phyloP scores from a whole-genome alignment of 1,139 yeast species.

The Candida tropicalis region DNA sequence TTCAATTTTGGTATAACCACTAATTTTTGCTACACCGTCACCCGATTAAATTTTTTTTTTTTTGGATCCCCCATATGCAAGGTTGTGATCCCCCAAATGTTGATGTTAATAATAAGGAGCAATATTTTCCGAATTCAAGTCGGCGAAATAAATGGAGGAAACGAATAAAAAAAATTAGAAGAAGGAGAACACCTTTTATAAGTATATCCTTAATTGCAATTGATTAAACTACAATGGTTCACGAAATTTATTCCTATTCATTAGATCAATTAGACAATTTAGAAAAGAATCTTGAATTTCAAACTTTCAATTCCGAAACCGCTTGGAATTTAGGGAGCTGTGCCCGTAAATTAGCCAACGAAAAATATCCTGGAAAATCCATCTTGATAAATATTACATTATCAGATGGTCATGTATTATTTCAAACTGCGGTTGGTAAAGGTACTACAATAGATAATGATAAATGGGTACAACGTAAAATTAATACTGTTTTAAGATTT shows the following conservation, averaged over 20 bases:
- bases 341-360: conserved; percentile 31
- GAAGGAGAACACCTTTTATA: neutral
- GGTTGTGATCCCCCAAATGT: too few relatives aligned
- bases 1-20: too few relatives aligned
- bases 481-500: conserved; percentile 52
- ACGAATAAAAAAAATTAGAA: neutral
- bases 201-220: too few relatives aligned
- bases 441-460: conserved; percentile 56
- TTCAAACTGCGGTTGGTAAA: conserved; percentile 50
- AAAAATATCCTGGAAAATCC: conserved; percentile 27
- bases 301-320: conserved; percentile 27
- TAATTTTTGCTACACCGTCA: too few relatives aligned
- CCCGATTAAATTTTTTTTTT: too few relatives aligned
- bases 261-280: conserved; percentile 19
- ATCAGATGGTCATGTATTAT: conserved; percentile 52
- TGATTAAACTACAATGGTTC: conserved; percentile 11
- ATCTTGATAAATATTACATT: conserved; percentile 56
- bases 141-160: too few relatives aligned
- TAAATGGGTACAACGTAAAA: conserved; percentile 59
- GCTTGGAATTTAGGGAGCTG: conserved; percentile 43
- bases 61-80: too few relatives aligned
- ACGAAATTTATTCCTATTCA: conserved; percentile 18
- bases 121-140: too few relatives aligned
- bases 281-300: conserved; percentile 20
- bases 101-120: too few relatives aligned